These are phyloP conservation scores for Trichoderma arundinaceum DNA, from an alignment of 2,329 filamentous ascomycete genomes.

Conservation along the genomic window DNA sequence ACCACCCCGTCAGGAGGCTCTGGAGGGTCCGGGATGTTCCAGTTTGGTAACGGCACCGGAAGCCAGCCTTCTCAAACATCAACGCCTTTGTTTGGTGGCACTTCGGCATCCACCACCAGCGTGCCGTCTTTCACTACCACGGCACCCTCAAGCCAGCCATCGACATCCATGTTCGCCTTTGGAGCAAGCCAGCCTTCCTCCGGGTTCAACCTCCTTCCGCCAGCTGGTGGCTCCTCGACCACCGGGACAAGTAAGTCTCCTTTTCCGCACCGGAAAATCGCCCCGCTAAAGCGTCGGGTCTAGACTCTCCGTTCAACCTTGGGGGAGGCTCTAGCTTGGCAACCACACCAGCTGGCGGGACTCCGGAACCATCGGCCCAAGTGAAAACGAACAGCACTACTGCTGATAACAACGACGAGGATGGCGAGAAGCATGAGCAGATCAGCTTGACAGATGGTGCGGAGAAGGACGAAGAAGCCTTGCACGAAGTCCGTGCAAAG, in stretches of 20 bases:
- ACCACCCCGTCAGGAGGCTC: conserved; percentile 33
- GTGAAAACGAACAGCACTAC: conserved; percentile 49
- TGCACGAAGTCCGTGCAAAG: conserved; percentile 75
- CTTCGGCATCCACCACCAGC: conserved; percentile 39
- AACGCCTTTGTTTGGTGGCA: conserved; percentile 43
- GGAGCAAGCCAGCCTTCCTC: conserved; percentile 45
- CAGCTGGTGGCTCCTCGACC: conserved; percentile 51
- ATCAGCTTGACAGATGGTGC: conserved; percentile 71
- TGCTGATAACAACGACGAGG: conserved; percentile 59
- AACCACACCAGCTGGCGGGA: conserved; percentile 64
- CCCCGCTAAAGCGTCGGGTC: conserved; percentile 54
- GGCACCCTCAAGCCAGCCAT: conserved; percentile 41
- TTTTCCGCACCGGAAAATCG: conserved; percentile 50
- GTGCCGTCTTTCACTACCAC: conserved; percentile 50
- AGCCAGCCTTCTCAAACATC: conserved; percentile 36
- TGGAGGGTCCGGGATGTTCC: conserved; percentile 43
- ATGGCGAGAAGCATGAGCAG: conserved; percentile 68
- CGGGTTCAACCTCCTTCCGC: conserved; percentile 49
- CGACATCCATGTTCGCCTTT: conserved; percentile 41
- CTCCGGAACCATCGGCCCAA: conserved; percentile 60
- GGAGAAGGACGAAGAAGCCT: conserved; percentile 73
- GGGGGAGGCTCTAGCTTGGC: conserved; percentile 66
- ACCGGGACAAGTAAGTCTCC: conserved; percentile 55
- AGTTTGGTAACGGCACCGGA: conserved; percentile 45
- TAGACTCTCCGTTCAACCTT: conserved; percentile 62